Evolutionary conservation across 1,284 basidiomycete genomes (phyloP), one percentile per base, ranked within the genome.

Genomic region (Cryptococcus hybrid): DNA sequence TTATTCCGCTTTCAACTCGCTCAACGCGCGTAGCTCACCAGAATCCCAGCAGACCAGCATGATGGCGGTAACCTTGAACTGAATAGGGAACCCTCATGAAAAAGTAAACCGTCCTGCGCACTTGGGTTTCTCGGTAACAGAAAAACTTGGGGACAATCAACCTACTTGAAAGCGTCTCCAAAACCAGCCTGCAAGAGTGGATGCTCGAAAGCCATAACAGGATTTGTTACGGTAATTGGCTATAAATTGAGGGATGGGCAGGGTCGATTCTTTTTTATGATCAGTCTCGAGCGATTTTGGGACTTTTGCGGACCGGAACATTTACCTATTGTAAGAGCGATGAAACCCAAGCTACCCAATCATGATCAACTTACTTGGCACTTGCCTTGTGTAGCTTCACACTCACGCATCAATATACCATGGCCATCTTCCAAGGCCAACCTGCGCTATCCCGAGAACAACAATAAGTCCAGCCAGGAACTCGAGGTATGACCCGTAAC

Each of bases 171-270:
- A 2, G 65, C 40, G 58, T 79, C 78, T 13, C 78, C 79, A 38
- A 76, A 80, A 67, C 80, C 79, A 80, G 4, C 77, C 76, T 0
- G 73, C 72, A 3, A 82, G 68, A 0, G 81, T 81, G 0, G 74
- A 74, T 8, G 74, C 63, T 30, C 81, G 66, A 66, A 83, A 81
- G 0, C 82, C 82, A 12, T 80, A 79, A 7, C 81, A 78, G 11
- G 75, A 77, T 59, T 80, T 81, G 38, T 79, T 69, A 6, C 69
- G 62, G 50, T 74, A 79, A 60, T 83, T 83, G 38, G 77, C 67
- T 51, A 82, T 69, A 38, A 82, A 77, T 63, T 83, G 82, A 1
- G 82, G 82, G 50, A 83, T 77, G 0, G 82, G 82, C 0, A 83
- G 71, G 0, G 81, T 82, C 0, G 80, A 80, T 67, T 83, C 75